Evolutionary conservation across 225 moss, liverwort and hornwort species (phyloP).

Genomic region (Asterella californica): DNA sequence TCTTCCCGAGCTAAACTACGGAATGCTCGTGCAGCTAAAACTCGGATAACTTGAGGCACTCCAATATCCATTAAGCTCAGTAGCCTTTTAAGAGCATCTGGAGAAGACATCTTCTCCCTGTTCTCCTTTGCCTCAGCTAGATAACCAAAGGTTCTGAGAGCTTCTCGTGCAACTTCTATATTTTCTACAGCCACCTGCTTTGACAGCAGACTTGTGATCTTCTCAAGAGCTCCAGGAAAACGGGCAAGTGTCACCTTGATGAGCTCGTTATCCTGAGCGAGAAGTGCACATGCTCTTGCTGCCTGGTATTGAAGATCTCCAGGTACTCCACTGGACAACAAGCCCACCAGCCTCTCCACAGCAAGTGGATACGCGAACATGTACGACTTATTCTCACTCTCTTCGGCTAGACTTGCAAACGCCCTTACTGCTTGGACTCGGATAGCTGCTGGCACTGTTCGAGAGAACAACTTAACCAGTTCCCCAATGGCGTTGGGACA

Average conservation of each 20-base stretch:
- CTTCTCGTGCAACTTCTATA: background rate
- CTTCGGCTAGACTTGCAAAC: slow-evolving; percentile 1
- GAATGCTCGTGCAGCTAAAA: background rate
- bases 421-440: slow-evolving; percentile 1
- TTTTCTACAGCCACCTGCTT: background rate
- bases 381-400: background rate
- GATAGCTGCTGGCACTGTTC: background rate
- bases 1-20: background rate
- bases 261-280: background rate
- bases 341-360: background rate
- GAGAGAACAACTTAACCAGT: background rate
- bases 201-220: slow-evolving; percentile 1
- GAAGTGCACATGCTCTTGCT: background rate
- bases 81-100: background rate
- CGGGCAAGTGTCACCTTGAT: background rate
- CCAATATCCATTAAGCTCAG: background rate
- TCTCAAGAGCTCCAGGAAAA: slow-evolving; percentile 7
- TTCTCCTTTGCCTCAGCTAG: slow-evolving; percentile 7
- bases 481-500: background rate
- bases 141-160: background rate
- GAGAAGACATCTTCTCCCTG: background rate
- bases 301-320: background rate
- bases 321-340: background rate
- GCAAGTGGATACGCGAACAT: background rate
- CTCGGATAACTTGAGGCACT: background rate